phyloP scores from a whole-genome alignment of 306 rosid species.

The Cajanus cajan region DNA sequence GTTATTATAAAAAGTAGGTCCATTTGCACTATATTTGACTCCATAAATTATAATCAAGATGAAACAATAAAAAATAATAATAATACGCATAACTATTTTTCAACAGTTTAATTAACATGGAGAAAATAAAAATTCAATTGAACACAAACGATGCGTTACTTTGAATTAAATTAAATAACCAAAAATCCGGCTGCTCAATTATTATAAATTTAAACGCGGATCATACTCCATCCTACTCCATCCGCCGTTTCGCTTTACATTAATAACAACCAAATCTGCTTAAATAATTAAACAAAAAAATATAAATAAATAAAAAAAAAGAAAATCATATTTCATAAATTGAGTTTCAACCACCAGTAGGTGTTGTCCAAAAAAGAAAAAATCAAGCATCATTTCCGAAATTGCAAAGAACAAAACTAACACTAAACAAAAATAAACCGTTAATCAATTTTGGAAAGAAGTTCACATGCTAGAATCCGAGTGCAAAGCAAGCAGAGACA shows the following conservation, averaged over 20 bases:
- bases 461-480: background rate
- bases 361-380: background rate
- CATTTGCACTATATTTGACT: background rate
- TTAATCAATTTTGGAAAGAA: background rate
- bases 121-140: background rate
- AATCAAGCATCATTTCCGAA: constrained; percentile 19
- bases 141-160: background rate
- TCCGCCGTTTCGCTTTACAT: background rate
- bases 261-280: constrained; percentile 4
- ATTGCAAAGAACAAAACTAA: background rate
- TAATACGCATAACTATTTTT: no score
- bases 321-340: no score
- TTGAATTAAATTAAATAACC: constrained; percentile 9
- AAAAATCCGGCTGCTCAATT: background rate
- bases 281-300: background rate
- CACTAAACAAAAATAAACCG: background rate
- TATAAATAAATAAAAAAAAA: background rate
- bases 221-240: constrained; percentile 9
- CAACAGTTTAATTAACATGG: background rate
- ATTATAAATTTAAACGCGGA: background rate
- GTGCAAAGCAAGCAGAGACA: constrained; percentile 21
- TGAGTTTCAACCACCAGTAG: background rate
- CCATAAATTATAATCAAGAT: background rate
- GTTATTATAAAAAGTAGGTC: background rate
- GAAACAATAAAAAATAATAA: constrained; percentile 7